A percentile compares a stretch with the other conserved stretches of the same genome.
phyloP scores from a whole-genome alignment of 1,284 basidiomycete species.

The Ganoderma lucidum region DNA sequence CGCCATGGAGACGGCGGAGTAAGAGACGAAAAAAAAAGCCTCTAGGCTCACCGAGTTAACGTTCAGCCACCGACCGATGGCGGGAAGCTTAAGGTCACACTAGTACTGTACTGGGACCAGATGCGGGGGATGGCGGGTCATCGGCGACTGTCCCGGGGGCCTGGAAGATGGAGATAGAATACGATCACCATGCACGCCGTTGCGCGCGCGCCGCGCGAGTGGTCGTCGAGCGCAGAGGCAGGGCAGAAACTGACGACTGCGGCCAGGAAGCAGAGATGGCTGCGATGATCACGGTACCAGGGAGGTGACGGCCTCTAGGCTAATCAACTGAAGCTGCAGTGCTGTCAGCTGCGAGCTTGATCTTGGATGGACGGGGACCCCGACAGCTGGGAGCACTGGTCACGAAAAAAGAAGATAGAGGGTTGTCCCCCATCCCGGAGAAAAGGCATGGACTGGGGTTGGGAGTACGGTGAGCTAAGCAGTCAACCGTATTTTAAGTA shows the following conservation, averaged over 20 bases:
- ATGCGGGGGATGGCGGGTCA: background rate
- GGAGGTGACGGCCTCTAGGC: conserved; percentile 8
- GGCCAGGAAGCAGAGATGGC: conserved; percentile 3
- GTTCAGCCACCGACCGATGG: background rate
- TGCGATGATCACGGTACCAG: conserved; percentile 25
- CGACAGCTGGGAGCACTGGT: background rate
- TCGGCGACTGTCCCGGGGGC: background rate
- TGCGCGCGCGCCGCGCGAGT: conserved; percentile 6
- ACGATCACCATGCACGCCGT: conserved; percentile 21
- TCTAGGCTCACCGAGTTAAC: background rate
- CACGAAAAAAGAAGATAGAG: background rate
- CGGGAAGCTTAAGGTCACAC: background rate
- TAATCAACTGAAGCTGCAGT: conserved; percentile 17
- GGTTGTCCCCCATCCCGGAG: background rate
- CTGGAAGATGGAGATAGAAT: conserved; percentile 18
- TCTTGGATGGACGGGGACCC: conserved; percentile 1
- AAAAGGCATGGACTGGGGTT: background rate
- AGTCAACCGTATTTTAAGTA: background rate
- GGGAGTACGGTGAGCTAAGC: background rate
- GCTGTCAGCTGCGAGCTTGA: background rate
- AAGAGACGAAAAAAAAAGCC: background rate
- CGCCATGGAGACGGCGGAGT: background rate
- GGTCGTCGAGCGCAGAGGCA: background rate
- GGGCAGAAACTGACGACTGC: background rate
- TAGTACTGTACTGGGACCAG: too few relatives aligned